Evolutionary conservation across 2,329 filamentous ascomycete genomes (phyloP).

Genomic region (Ciborinia camelliae): DNA sequence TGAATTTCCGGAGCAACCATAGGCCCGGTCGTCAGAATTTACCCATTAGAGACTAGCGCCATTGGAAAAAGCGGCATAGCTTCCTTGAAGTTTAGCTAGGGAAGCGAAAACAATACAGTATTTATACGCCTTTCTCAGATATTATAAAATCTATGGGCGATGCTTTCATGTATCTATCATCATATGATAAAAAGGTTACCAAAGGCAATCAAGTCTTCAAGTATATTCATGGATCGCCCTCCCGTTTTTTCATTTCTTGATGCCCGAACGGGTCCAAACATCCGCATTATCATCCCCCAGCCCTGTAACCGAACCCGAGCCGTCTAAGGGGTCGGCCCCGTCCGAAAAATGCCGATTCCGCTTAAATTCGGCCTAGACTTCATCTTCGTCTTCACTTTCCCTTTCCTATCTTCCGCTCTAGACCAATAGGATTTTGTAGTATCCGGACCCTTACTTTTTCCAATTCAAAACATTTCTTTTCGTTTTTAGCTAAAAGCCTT

Average conservation of each 20-base stretch:
- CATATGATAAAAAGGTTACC: neutral
- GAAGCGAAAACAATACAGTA: too few relatives aligned
- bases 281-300: neutral
- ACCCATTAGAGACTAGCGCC: neutral
- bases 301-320: neutral
- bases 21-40: neutral
- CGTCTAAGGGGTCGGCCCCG: neutral
- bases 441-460: neutral
- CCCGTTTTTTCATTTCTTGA: neutral
- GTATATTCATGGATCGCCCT: neutral
- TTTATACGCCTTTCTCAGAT: too few relatives aligned
- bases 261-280: neutral
- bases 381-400: neutral
- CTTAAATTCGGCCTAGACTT: neutral
- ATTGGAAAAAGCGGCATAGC: neutral
- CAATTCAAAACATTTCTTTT: too few relatives aligned
- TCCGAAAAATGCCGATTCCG: conserved; percentile 5
- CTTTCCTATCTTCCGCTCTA: neutral
- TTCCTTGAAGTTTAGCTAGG: too few relatives aligned
- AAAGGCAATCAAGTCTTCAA: neutral
- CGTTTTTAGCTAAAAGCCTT: too few relatives aligned
- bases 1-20: neutral
- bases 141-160: neutral
- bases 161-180: neutral
- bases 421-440: neutral